Evolutionary conservation across 1,139 yeast genomes (phyloP).

Genomic region (Pichiaceae sp.): DNA sequence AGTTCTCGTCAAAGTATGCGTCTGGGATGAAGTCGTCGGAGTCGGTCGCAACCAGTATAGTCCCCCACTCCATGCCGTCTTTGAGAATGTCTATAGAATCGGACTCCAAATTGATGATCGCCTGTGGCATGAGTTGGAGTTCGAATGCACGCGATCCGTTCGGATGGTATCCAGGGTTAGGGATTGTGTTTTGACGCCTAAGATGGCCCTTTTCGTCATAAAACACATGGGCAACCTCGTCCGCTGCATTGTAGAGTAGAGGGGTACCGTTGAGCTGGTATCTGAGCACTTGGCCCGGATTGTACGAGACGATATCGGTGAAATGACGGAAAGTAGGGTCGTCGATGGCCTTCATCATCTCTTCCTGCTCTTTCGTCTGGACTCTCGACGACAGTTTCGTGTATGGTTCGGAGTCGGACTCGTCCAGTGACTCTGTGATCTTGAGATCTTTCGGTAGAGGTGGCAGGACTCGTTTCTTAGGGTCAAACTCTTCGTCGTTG

Average conservation of each 20-base stretch:
- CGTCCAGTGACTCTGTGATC: conserved; percentile 5
- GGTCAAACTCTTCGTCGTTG: conserved; percentile 37
- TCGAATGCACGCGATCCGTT: conserved; percentile 63
- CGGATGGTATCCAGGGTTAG: conserved; percentile 54
- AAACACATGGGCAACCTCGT: conserved; percentile 40
- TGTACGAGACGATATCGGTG: conserved; percentile 63
- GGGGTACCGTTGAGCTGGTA: conserved; percentile 75
- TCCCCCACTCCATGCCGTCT: conserved; percentile 97
- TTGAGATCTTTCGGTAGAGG: conserved; percentile 16
- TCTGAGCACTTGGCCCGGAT: conserved; percentile 79
- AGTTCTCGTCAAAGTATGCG: conserved; percentile 39
- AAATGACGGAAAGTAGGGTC: conserved; percentile 78
- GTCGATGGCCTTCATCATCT: conserved; percentile 46
- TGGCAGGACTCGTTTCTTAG: conserved; percentile 22
- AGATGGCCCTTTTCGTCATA: conserved; percentile 19
- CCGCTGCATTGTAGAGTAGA: conserved; percentile 59
- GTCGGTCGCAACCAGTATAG: conserved; percentile 80
- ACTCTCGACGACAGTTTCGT: neutral
- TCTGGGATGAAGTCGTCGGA: conserved; percentile 57
- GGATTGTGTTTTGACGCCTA: conserved; percentile 28
- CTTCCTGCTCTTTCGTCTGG: conserved; percentile 23
- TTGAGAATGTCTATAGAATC: conserved; percentile 28
- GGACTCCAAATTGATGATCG: conserved; percentile 73
- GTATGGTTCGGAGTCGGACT: neutral
- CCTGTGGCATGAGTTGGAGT: conserved; percentile 89